phyloP scores from a whole-genome alignment of 2,329 filamentous ascomycete species.

The Cytospora paraplurivora region DNA sequence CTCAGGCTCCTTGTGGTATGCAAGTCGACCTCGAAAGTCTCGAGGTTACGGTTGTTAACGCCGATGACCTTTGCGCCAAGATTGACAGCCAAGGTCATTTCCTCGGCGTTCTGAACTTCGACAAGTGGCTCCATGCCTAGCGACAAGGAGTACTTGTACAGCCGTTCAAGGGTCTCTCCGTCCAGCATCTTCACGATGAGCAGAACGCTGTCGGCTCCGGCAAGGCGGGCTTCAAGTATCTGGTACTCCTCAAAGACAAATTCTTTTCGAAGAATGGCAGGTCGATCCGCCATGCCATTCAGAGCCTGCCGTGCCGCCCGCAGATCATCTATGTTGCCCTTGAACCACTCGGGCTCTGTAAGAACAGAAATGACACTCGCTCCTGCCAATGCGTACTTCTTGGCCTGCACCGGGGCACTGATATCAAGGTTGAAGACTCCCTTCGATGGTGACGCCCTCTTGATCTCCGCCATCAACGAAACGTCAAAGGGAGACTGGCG shows the following conservation, averaged over 20 bases:
- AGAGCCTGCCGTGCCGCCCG: conserved; percentile 83
- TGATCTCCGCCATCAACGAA: conserved; percentile 96
- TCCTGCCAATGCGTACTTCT: conserved; percentile 88
- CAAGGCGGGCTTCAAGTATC: conserved; percentile 89
- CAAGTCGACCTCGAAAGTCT: conserved; percentile 95
- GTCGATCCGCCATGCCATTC: conserved; percentile 88
- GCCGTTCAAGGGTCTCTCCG: conserved; percentile 66
- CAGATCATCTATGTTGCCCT: conserved; percentile 93
- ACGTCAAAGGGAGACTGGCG: conserved; percentile 82
- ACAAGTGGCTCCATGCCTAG: conserved; percentile 97
- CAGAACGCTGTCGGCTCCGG: conserved; percentile 90
- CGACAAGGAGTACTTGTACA: conserved; percentile 87
- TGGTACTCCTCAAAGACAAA: conserved; percentile 99
- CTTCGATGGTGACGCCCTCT: conserved; percentile 94
- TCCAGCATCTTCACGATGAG: conserved; percentile 99
- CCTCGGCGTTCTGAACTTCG: conserved; percentile 91
- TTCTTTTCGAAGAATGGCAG: conserved; percentile 90
- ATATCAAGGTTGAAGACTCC: conserved; percentile 87
- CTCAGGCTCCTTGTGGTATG: conserved; percentile 88
- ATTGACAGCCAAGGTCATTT: conserved; percentile 86
- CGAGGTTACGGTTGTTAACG: conserved; percentile 96
- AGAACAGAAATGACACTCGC: conserved; percentile 98
- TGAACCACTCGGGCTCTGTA: conserved; percentile 99
- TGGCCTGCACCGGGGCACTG: conserved; percentile 86
- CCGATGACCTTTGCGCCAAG: conserved; percentile 90